Evolutionary conservation across 495 filamentous ascomycete species (phyloP).

Genomic region (Hypoxylon fragiforme): DNA sequence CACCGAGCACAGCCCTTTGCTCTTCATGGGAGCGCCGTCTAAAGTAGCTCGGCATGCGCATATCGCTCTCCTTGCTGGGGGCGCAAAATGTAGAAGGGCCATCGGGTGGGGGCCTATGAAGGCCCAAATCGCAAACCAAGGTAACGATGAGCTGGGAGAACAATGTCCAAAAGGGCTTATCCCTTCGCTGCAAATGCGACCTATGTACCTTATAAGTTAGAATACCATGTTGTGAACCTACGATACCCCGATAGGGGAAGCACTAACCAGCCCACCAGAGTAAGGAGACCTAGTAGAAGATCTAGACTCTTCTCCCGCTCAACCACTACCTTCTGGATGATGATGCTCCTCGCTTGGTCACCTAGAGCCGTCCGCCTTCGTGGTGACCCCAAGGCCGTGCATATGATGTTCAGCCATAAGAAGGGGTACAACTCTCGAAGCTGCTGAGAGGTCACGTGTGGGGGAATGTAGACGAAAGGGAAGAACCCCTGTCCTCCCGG

Average conservation of each 20-base stretch:
- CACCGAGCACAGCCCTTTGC: slow-evolving; percentile 56
- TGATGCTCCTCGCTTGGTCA: slow-evolving; percentile 43
- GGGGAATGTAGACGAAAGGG: slow-evolving; percentile 45
- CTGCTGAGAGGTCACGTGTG: slow-evolving; percentile 48
- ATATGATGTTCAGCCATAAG: slow-evolving; percentile 59
- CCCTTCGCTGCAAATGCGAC: slow-evolving; percentile 18
- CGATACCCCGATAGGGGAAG: slow-evolving; percentile 1
- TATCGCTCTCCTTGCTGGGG: slow-evolving; percentile 5
- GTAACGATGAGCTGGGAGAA: slow-evolving; percentile 55
- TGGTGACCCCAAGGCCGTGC: slow-evolving; percentile 39
- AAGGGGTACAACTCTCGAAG: slow-evolving; percentile 54
- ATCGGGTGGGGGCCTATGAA: slow-evolving; percentile 48
- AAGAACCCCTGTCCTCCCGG: slow-evolving; percentile 24
- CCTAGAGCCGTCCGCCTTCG: slow-evolving; percentile 43
- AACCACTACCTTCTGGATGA: slow-evolving; percentile 54
- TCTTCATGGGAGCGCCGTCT: slow-evolving; percentile 53
- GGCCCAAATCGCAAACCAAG: slow-evolving; percentile 54
- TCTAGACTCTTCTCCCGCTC: slow-evolving; percentile 56
- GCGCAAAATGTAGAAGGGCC: slow-evolving; percentile 21
- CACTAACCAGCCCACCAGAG: slow-evolving; percentile 49
- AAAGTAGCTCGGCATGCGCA: background rate
- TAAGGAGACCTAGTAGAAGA: slow-evolving; percentile 58
- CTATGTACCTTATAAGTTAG: background rate
- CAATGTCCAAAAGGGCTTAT: slow-evolving; percentile 44
- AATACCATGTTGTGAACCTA: background rate